Percentiles rank a stretch among this genome's conserved stretches.
phyloP scores from a whole-genome alignment of 2,329 filamentous ascomycete species.

The Juglanconis oblonga region DNA sequence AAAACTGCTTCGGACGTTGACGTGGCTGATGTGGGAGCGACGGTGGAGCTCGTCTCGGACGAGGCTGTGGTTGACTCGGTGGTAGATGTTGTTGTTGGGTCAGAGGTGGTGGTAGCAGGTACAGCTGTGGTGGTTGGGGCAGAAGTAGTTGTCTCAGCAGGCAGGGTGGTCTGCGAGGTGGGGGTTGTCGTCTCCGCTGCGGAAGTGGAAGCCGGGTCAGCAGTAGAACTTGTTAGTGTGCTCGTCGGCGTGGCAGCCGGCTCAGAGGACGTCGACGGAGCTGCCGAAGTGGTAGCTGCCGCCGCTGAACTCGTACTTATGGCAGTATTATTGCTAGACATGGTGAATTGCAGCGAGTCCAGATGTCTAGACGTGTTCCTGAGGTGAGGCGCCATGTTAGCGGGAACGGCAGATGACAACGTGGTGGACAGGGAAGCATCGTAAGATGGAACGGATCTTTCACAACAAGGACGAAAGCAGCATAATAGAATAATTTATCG shows the following conservation, averaged over 20 bases:
- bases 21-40: background rate
- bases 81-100: background rate
- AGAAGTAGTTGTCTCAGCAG: slow-evolving; percentile 4
- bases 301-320: slow-evolving; percentile 16
- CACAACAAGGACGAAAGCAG: background rate
- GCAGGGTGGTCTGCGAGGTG: background rate
- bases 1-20: background rate
- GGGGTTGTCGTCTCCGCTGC: slow-evolving; percentile 7
- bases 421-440: slow-evolving; percentile 2
- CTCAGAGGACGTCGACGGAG: slow-evolving; percentile 9
- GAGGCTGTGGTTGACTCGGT: slow-evolving; percentile 1
- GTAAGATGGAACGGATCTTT: background rate
- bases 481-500: background rate
- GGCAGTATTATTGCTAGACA: slow-evolving; percentile 17
- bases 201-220: slow-evolving; percentile 17
- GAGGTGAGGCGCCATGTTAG: slow-evolving; percentile 18
- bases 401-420: background rate
- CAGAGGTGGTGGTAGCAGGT: slow-evolving; percentile 1
- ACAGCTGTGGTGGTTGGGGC: background rate
- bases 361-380: slow-evolving; percentile 12
- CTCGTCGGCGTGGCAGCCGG: slow-evolving; percentile 10
- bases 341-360: slow-evolving; percentile 9
- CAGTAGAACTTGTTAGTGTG: slow-evolving; percentile 16
- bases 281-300: slow-evolving; percentile 9
- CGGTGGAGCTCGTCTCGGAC: background rate